Base-by-base conservation (phyloP, 176 grass and related monocot species). In the Carex kokanica region DNA sequence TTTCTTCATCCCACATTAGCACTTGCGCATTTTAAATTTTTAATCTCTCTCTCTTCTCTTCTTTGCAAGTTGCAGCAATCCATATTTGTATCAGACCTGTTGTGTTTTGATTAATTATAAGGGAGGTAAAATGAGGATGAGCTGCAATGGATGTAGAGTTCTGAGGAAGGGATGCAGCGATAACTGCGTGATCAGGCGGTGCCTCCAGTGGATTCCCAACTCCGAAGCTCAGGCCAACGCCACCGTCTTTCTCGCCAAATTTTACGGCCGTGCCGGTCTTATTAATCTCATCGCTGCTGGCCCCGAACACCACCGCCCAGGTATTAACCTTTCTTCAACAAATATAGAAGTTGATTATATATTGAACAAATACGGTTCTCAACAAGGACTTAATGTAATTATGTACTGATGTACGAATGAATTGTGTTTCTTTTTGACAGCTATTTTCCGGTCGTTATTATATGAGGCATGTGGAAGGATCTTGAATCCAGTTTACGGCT, bases 241-340 rank as follows among this genome's bases (percentile, higher is more conserved):
- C 60, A 89, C 84, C 36, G 32, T 89, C 69, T 89, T 89, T 77
- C 84, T 89, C 23, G 84, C 88, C 27, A 89, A 89, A 60, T 89
- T 89, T 79, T 89, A 89, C 15, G 84, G 79, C 61, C 88, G 88
- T 47, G 79, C 79, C 70, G 84, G 79, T 8, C 84, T 89, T 32
- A 78, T 89, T 18, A 86, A 89, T 58, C 88, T 89, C 60, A 83
- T 89, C 8, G 56, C 68, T 41, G 29, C 78, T 3, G 83, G 84
- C 5, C 69, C 88, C 21, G 65, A 78, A 20, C 57, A 86, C 27
- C 88, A 85, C 27, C 84, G 88, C 2, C 69, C 84, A 6, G 83
- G 83, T 88, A 81, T 1, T 25, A 59, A 72, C 36, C 27, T 31
- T 59, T 59, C 11, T 23, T 64, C 8, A 62, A 9, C 61, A 64